These are phyloP conservation scores for Agaricus bisporus DNA, from an alignment of 768 basidiomycete genomes.

Conservation along the genomic window DNA sequence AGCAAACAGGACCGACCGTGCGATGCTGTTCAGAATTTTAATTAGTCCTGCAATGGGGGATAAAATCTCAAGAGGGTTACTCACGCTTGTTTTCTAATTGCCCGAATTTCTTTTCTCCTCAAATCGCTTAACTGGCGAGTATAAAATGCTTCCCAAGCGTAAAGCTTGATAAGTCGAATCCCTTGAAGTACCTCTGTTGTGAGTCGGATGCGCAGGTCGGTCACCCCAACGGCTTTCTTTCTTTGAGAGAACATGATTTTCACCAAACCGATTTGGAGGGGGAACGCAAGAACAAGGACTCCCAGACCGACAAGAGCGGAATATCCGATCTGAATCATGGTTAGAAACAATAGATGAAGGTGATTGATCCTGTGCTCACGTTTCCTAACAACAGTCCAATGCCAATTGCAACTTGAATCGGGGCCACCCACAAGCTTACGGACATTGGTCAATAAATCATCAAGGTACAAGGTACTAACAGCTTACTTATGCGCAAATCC, in stretches of 20 bases:
- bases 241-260: conserved; percentile 46
- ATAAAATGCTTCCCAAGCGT: conserved; percentile 55
- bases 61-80: conserved; percentile 12
- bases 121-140: conserved; percentile 32
- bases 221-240: conserved; percentile 53
- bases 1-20: conserved; percentile 32
- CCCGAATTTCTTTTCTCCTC: conserved; percentile 31
- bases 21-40: conserved; percentile 23
- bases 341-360: neutral
- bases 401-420: conserved; percentile 55
- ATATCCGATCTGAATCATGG: conserved; percentile 45
- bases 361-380: conserved; percentile 25
- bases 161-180: conserved; percentile 60
- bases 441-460: neutral
- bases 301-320: conserved; percentile 63
- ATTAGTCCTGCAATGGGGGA: neutral
- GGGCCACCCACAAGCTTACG: conserved; percentile 51
- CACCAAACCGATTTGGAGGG: conserved; percentile 50
- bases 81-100: conserved; percentile 32
- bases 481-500: conserved; percentile 36
- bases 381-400: conserved; percentile 57
- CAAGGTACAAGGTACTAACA: neutral
- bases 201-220: conserved; percentile 60
- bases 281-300: conserved; percentile 51
- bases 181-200: conserved; percentile 65